Base-by-base conservation (phyloP, 106 monocot species). In the Platanthera guangdongensis region DNA sequence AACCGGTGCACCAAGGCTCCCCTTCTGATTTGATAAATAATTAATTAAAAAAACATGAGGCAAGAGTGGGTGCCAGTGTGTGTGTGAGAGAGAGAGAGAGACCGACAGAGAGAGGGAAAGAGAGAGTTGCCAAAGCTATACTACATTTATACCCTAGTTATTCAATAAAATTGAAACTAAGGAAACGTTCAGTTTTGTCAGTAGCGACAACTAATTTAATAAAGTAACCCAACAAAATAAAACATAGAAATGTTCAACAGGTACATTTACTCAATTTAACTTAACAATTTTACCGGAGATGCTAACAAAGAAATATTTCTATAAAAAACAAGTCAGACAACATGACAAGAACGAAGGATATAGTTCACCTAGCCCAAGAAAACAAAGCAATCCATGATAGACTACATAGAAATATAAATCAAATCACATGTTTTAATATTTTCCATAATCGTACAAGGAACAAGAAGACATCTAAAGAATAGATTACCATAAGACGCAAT, bases 401-500 rank as follows among this genome's bases (percentile, higher is more conserved):
- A 32, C 32, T 11, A 32, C 65, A 30, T 25, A 65, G n/a, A 65
- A 65, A 32, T 65, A 32, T 3, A 25, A 32, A 65, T 30, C 25
- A 32, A 6, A 19, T 11, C 9, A 9, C 65, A 32, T 32, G 65
- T 32, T 30, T 30, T 32, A 65, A 9, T 65, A 65, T 65, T 65
- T 65, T 65, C 65, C 16, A 12, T 65, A 65, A 60, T 32, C 30
- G 9, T 65, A 70, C 70, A 70, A 70, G 47, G 7, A 47, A 70
- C 15, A 50, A 8, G 50, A 51, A 64, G 13, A 59, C 2, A 71
- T 74, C 10, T 80, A 52, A 52, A 25, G 28, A 72, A 18, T 22
- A 6, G 0, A 72, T 89, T 90, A 99, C 99, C 99, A 99, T 94
- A 57, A 99, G 90, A 65, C 99, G 94, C 50, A 99, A 62, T 74